Evolutionary conservation across 441 rosid genomes (phyloP).

Genomic region (Gossypium aridum): DNA sequence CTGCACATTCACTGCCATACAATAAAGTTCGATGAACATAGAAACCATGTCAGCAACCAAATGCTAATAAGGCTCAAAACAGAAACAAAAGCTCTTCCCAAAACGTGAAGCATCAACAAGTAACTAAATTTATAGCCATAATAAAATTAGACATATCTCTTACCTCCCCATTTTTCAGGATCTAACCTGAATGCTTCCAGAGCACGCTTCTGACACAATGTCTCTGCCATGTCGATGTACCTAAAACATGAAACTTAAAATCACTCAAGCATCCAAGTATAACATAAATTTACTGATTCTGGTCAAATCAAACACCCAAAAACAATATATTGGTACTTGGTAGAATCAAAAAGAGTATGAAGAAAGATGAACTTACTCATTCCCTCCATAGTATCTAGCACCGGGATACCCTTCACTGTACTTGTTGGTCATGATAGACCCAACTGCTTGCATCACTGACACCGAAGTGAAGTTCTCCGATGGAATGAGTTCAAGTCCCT

Average conservation of each 20-base stretch:
- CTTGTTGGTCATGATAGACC: constrained; percentile 90
- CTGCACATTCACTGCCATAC: constrained; percentile 85
- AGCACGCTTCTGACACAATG: constrained; percentile 87
- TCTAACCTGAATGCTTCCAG: constrained; percentile 82
- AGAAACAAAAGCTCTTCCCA: background rate
- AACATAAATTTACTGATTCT: background rate
- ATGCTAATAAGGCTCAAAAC: constrained; percentile 1
- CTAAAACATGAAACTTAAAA: constrained; percentile 32
- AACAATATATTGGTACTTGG: background rate
- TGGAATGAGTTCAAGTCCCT: constrained; percentile 94
- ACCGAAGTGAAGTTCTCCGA: constrained; percentile 94
- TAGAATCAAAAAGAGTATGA: background rate
- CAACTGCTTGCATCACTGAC: constrained; percentile 90
- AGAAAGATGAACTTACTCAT: constrained; percentile 46
- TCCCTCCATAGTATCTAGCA: constrained; percentile 96
- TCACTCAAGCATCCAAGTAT: constrained; percentile 7
- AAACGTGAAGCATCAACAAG: background rate
- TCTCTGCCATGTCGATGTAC: constrained; percentile 90
- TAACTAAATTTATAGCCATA: background rate
- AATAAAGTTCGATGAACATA: constrained; percentile 12
- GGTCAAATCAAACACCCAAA: background rate
- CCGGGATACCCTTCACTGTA: constrained; percentile 98
- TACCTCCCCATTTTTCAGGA: constrained; percentile 97
- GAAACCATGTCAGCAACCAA: no score
- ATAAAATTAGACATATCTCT: background rate